Conservation (phyloP, 169 alveolate species). For the Eimeria necatrix region DNA sequence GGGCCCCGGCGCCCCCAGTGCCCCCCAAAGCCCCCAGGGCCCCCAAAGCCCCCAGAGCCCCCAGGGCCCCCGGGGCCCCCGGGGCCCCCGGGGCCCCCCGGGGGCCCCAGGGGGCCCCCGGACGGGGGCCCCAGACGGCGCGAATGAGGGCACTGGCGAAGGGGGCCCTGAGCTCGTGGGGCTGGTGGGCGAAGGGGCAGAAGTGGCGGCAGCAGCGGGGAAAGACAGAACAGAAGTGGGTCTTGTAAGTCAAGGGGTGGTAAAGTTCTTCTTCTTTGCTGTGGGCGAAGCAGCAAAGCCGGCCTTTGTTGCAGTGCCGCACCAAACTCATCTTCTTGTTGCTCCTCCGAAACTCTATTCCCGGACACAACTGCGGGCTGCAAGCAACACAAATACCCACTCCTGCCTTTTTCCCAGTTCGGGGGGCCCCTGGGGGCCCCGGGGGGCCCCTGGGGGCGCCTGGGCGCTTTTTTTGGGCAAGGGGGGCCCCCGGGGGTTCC, state of each 20-base stretch:
- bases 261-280: slow-evolving; percentile 87
- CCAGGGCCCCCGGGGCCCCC: not conserved
- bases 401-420: not conserved
- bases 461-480: too few species aligned
- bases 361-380: slow-evolving; percentile 87
- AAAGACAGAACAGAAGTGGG: slow-evolving; percentile 82
- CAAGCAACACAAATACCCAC: slow-evolving; percentile 5
- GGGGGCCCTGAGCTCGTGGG: slow-evolving; percentile 79
- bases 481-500: not conserved
- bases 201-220: slow-evolving; percentile 85
- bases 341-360: slow-evolving; percentile 83
- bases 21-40: too few species aligned
- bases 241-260: slow-evolving; percentile 86
- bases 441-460: too few species aligned
- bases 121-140: slow-evolving; percentile 44
- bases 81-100: not conserved
- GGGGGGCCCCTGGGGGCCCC: too few species aligned
- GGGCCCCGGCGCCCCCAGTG: too few species aligned
- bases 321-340: slow-evolving; percentile 86
- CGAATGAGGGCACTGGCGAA: slow-evolving; percentile 57
- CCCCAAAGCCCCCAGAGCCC: too few species aligned
- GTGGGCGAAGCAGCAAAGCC: slow-evolving; percentile 86
- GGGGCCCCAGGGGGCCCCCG: slow-evolving; percentile 10
- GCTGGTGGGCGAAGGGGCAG: slow-evolving; percentile 87
- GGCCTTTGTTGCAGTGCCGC: slow-evolving; percentile 85